Evolutionary conservation across 108 stramenopile genomes (phyloP), one percentile per base, ranked within the genome.

Genomic region (Bacterosira constricta): DNA sequence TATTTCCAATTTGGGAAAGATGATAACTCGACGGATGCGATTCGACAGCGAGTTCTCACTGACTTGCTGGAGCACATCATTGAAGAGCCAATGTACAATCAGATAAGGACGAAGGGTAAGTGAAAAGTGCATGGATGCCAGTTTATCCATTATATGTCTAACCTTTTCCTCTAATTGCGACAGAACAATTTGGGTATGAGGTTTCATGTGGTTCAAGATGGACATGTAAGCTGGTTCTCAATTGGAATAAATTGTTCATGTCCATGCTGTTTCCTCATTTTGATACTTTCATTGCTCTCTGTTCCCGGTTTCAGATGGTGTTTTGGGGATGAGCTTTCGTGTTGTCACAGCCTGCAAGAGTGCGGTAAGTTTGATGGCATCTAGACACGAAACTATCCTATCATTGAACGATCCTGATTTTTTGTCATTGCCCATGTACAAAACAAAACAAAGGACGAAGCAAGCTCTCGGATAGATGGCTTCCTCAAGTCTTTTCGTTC

Each of bases 1-100:
- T 95, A 95, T 70, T 81, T 90, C 46, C 94, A 95, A 55, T 75
- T 92, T 36, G 89, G 85, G 31, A 86, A 88, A 66, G 93, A 95
- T 75, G 41, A 53, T 11, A 69, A 69, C 27, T 47, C 39, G 52
- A n/a, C 45, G 41, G 54, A 62, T 53, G 49, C 35, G 2, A 59
- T 87, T 10, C 38, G 36, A 10, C 81, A 87, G 37, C 79, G 94
- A 4, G 84, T 88, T 9, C 82, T 90, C 60, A 64, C 82, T 6
- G 94, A 95, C 63, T 37, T 95, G 37, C 57, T 95, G 47, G 73
- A 67, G 23, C 88, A 90, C 18, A 70, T 95, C 11, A 76, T 95
- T 69, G 77, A 91, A 55, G 94, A 95, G 46, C 94, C 94, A 4
- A 53, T 95, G 9, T 95, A 86, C 56, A 75, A 86, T 39, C 84